These are phyloP conservation scores for Tetrastigma voinierianum DNA, from an alignment of 164 flowering plant species.

Conservation along the genomic window DNA sequence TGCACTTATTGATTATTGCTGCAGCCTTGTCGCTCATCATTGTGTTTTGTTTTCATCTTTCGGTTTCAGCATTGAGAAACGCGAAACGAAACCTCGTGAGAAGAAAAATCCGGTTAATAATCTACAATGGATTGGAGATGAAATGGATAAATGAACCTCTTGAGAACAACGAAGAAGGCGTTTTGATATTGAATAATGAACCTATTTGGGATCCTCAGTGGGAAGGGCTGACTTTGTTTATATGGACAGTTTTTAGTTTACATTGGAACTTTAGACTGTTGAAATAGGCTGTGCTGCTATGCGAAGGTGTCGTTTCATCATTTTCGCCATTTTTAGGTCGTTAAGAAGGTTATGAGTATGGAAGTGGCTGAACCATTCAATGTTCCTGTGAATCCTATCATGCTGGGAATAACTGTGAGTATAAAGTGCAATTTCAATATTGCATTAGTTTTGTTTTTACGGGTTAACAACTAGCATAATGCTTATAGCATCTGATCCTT, in stretches of 20 bases:
- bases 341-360: conserved; percentile 96
- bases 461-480: neutral
- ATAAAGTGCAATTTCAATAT: neutral
- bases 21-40: no score
- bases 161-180: no score
- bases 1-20: no score
- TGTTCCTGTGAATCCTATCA: conserved; percentile 87
- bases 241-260: no score
- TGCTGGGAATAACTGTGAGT: conserved; percentile 94
- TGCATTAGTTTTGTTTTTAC: neutral
- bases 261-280: no score
- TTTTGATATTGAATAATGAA: no score
- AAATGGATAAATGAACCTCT: no score
- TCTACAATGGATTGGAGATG: conserved; percentile 12
- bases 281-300: no score
- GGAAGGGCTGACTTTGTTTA: no score
- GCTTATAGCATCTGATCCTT: neutral
- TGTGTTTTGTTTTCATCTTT: neutral
- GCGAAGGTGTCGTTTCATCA: neutral
- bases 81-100: conserved; percentile 86
- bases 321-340: conserved; percentile 50
- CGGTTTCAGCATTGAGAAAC: conserved; percentile 10
- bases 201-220: no score
- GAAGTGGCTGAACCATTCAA: conserved; percentile 98
- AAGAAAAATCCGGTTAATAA: conserved; percentile 58